A percentile compares a stretch with the other conserved stretches of the same genome.
phyloP scores from a whole-genome alignment of 2,329 filamentous ascomycete species.

The Aspergillus sp. region DNA sequence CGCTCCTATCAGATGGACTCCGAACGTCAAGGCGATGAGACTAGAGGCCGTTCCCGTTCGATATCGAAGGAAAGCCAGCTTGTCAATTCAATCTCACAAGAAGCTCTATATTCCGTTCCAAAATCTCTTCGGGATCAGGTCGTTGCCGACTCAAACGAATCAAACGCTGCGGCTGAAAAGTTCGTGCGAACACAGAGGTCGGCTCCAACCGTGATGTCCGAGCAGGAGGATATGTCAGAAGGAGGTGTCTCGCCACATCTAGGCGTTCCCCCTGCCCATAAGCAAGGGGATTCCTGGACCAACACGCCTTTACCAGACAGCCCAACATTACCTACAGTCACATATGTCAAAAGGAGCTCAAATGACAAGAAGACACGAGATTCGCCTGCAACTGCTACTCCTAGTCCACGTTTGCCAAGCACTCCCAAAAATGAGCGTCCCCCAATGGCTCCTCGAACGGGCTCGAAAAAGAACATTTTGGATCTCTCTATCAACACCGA shows the following conservation, averaged over 20 bases:
- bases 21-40: background rate
- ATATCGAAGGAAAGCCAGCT: constrained; percentile 9
- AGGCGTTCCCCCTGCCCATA: constrained; percentile 32
- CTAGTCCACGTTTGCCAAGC: background rate
- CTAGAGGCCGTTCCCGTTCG: constrained; percentile 5
- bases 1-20: constrained; percentile 7
- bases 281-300: constrained; percentile 32
- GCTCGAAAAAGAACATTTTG: constrained; percentile 37
- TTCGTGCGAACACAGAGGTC: constrained; percentile 31
- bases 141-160: background rate
- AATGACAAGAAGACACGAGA: constrained; percentile 9
- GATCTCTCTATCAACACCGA: constrained; percentile 44
- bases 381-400: constrained; percentile 8
- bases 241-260: constrained; percentile 21
- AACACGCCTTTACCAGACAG: constrained; percentile 35
- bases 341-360: constrained; percentile 4
- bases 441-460: constrained; percentile 17
- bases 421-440: constrained; percentile 10
- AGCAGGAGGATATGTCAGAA: constrained; percentile 12
- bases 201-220: constrained; percentile 29
- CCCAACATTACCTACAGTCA: constrained; percentile 31
- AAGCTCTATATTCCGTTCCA: constrained; percentile 1
- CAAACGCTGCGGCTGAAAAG: background rate
- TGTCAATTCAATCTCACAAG: constrained; percentile 16
- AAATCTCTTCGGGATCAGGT: constrained; percentile 1